Conservation (phyloP, 805 yeast species). For the Yarrowia sp. region DNA sequence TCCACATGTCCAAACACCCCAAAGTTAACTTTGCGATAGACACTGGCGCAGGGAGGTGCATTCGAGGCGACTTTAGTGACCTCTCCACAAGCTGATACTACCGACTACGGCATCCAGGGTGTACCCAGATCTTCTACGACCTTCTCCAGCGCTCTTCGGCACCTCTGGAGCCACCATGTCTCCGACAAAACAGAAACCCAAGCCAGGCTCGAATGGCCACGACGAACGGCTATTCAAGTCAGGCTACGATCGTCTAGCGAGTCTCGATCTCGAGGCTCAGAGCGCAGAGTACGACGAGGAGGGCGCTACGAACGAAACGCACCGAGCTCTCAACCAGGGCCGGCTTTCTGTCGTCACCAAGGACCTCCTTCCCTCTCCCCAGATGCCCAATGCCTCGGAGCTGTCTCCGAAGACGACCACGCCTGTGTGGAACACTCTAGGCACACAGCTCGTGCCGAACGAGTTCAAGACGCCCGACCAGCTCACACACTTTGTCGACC, state of each 20-base stretch:
- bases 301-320: background rate
- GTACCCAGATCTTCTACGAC: no score
- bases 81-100: no score
- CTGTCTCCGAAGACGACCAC: background rate
- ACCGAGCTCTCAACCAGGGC: background rate
- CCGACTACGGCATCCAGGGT: no score
- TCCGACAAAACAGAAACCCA: background rate
- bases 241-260: background rate
- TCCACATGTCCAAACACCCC: background rate
- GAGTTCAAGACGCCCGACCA: constrained; percentile 8
- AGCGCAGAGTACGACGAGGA: background rate
- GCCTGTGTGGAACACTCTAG: background rate
- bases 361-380: background rate
- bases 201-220: no score
- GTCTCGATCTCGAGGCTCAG: background rate
- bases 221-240: background rate
- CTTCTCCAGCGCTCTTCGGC: no score
- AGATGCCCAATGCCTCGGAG: background rate
- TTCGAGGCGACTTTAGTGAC: no score
- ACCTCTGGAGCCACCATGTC: background rate
- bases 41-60: background rate
- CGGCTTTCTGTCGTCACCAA: background rate
- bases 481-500: constrained; percentile 4
- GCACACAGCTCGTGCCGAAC: background rate
- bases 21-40: background rate